These are phyloP conservation scores for Candida odintsovae DNA, from an alignment of 805 yeast genomes.

Conservation along the genomic window DNA sequence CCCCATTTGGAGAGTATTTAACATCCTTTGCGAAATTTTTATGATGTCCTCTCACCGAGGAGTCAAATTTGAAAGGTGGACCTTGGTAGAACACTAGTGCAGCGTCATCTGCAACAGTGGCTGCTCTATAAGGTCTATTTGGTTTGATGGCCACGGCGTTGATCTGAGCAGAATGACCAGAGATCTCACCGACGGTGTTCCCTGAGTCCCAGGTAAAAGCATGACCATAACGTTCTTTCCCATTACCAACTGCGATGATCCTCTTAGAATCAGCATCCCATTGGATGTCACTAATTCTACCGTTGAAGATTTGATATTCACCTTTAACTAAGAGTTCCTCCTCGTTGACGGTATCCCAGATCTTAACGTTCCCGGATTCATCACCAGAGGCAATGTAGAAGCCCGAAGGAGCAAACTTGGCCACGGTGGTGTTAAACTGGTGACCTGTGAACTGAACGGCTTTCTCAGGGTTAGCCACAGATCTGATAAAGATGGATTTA, in stretches of 20 bases:
- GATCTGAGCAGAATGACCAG: conserved; percentile 82
- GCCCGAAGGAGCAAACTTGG: conserved; percentile 85
- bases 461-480: conserved; percentile 46
- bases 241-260: conserved; percentile 91
- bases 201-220: conserved; percentile 94
- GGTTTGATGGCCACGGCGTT: conserved; percentile 83
- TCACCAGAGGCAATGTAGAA: conserved; percentile 90
- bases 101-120: conserved; percentile 86
- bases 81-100: conserved; percentile 82
- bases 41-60: conserved; percentile 69
- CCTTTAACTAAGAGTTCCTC: conserved; percentile 57
- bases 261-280: conserved; percentile 91
- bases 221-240: conserved; percentile 86
- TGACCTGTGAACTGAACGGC: conserved; percentile 73
- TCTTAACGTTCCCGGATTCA: conserved; percentile 78
- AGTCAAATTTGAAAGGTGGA: conserved; percentile 86
- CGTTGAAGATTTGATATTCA: conserved; percentile 74
- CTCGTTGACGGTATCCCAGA: conserved; percentile 71
- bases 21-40: conserved; percentile 77
- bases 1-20: conserved; percentile 77
- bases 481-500: conserved; percentile 68
- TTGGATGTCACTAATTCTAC: conserved; percentile 73
- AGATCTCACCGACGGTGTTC: conserved; percentile 92
- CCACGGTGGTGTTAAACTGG: conserved; percentile 68
- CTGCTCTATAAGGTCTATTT: conserved; percentile 83